A percentile compares a stretch with the other conserved stretches of the same genome.
These are phyloP conservation scores for Candida krabiensis DNA, from an alignment of 805 yeast species.

Conservation along the genomic window DNA sequence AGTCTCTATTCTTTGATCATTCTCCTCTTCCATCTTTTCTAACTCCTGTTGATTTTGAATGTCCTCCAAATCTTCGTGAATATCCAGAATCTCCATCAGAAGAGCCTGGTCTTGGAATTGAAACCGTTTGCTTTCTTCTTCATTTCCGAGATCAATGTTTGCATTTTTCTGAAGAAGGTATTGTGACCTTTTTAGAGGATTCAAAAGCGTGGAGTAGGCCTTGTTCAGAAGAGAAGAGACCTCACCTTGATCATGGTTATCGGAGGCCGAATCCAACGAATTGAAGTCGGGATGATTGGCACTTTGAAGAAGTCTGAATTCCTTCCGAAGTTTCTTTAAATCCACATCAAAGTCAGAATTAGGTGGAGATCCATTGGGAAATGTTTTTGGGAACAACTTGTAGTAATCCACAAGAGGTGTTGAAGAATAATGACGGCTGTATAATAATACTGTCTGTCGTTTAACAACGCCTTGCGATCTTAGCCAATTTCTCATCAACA, in stretches of 20 bases:
- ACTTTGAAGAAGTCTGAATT: slow-evolving; percentile 72
- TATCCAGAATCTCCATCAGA: slow-evolving; percentile 75
- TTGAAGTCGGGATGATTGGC: slow-evolving; percentile 76
- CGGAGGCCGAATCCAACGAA: slow-evolving; percentile 19
- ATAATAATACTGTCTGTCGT: no score
- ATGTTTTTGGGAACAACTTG: slow-evolving; percentile 71
- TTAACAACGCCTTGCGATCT: no score
- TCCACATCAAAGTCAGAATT: slow-evolving; percentile 59
- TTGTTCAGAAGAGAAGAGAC: slow-evolving; percentile 61
- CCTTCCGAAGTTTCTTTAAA: slow-evolving; percentile 58
- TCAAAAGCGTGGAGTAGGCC: slow-evolving; percentile 71
- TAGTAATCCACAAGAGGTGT: slow-evolving; percentile 54
- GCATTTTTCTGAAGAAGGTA: slow-evolving; percentile 47
- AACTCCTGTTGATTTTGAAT: slow-evolving; percentile 61
- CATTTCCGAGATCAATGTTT: slow-evolving; percentile 58
- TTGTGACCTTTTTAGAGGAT: slow-evolving; percentile 72
- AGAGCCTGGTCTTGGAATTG: slow-evolving; percentile 47
- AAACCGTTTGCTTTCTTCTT: slow-evolving; percentile 46
- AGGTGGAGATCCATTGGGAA: slow-evolving; percentile 67
- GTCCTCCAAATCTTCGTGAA: slow-evolving; percentile 79
- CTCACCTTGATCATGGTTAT: slow-evolving; percentile 26
- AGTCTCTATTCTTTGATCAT: slow-evolving; percentile 51
- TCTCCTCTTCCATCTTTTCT: slow-evolving; percentile 49
- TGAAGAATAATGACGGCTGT: no score
- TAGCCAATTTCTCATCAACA: no score